Percentiles rank a stretch among this genome's conserved stretches.
These are phyloP conservation scores for Peronosclerospora sorghi DNA, from an alignment of 352 stramenopile genomes.

Conservation along the genomic window DNA sequence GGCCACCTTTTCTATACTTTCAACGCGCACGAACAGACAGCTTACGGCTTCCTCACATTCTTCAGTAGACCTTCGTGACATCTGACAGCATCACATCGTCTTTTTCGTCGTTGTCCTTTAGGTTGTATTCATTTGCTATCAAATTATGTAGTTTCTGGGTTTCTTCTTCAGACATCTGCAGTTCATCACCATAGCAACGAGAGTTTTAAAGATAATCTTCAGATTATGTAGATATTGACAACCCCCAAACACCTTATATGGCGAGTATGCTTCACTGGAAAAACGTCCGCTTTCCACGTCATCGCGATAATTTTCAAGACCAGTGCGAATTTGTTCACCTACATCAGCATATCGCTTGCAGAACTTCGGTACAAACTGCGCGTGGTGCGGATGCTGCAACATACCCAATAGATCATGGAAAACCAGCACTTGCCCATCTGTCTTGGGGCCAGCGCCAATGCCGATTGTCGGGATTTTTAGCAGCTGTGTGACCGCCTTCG, in stretches of 20 bases:
- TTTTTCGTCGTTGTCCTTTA: constrained; percentile 17
- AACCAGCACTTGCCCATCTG: constrained; percentile 94
- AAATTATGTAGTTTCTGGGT: constrained; percentile 57
- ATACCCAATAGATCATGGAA: constrained; percentile 98
- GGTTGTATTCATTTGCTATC: constrained; percentile 44
- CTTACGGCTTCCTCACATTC: no score
- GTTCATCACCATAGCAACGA: constrained; percentile 1
- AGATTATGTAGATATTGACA: not conserved
- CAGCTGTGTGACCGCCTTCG: constrained; percentile 88
- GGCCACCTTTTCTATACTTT: no score
- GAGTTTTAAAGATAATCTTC: not conserved
- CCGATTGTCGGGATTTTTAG: constrained; percentile 97
- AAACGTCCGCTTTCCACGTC: constrained; percentile 94
- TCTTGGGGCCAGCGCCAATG: constrained; percentile 92
- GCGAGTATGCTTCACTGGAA: constrained; percentile 88
- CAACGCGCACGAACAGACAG: no score
- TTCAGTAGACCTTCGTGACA: constrained; percentile 76
- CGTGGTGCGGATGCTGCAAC: constrained; percentile 96
- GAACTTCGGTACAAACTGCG: constrained; percentile 93
- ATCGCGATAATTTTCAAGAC: constrained; percentile 91
- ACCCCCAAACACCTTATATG: constrained; percentile 86
- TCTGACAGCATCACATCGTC: constrained; percentile 29
- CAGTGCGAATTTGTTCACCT: constrained; percentile 87
- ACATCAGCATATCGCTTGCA: constrained; percentile 97
- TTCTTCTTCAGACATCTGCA: constrained; percentile 73